Conservation (phyloP, 306 rosid species). For the Cucumis hystrix region DNA sequence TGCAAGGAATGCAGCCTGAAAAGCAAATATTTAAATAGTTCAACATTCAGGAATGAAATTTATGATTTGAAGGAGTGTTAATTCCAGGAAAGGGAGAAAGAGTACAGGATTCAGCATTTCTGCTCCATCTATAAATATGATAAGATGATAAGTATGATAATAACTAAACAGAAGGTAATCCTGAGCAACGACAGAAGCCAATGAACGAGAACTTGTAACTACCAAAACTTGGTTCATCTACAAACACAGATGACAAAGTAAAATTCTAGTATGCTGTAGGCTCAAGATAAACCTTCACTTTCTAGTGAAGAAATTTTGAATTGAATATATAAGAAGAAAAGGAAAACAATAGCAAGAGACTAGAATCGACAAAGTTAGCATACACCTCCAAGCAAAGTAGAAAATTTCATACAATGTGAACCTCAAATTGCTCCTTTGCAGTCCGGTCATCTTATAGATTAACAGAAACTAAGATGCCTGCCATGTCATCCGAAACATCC, state of each 20-base stretch:
- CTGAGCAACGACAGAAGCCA: not conserved
- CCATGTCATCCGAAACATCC: not conserved
- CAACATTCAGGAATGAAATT: not conserved
- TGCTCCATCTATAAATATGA: not conserved
- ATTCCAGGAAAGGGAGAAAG: not conserved
- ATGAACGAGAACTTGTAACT: not conserved
- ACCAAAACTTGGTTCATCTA: not conserved
- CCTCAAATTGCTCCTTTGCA: not conserved
- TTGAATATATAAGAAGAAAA: not conserved
- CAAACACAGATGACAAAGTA: not conserved
- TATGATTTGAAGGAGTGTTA: not conserved
- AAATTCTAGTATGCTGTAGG: not conserved
- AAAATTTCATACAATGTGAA: not conserved
- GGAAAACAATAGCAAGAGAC: not conserved
- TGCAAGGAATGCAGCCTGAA: constrained; percentile 69
- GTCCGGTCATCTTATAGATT: not conserved
- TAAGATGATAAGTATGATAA: not conserved
- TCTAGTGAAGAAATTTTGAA: not conserved
- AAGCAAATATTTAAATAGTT: constrained; percentile 2
- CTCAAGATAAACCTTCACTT: not conserved
- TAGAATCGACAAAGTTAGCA: not conserved
- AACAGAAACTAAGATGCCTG: not conserved
- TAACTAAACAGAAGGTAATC: not conserved
- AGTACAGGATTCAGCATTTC: not conserved
- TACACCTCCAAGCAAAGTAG: not conserved